Base-by-base conservation (phyloP, 768 basidiomycete genomes). In the Panaeolus papilionaceus region DNA sequence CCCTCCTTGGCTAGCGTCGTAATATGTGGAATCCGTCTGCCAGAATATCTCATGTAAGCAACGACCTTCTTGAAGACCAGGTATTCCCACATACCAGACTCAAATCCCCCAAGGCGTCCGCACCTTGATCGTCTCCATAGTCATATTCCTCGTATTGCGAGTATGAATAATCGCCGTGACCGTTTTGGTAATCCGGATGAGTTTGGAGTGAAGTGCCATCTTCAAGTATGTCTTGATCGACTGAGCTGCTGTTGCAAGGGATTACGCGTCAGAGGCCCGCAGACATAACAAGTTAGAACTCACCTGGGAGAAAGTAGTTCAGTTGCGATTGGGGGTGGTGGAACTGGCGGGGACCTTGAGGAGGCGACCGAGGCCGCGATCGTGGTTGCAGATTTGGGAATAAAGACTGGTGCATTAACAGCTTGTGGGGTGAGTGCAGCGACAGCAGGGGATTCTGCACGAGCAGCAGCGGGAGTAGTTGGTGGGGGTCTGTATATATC, bases 381-480 rank as follows among this genome's bases (percentile, higher is more conserved):
- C 33, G 77, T 70, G 66, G 74, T 67, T 38, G 79, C 70, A 33
- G 80, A 80, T 76, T 92, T 94, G 20, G 94, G 93, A 23, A 95
- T 88, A 69, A 95, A 95, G 49, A 95, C 88, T 40, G 94, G 92
- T 0, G 93, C 93, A 75, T 94, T 92, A 64, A 93, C 85, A 3
- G 92, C 91, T 69, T 91, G 86, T 51, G 90, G 84, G 2, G 87
- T 84, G 12, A 84, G 78, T 3, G 78, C 69, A 10, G 74, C 72
- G 63, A 73, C 72, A 39, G 80, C 75, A 38, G 87, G 84, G 20
- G 86, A 84, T 51, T 85, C 83, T n/a, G 83, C 77, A 64, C 73
- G 78, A 64, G 80, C 65, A 20, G 62, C 51, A 5, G 71, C 67
- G 18, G 47, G 37, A 12, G 64, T 39, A 44, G 64, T 49, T 37